phyloP scores from a whole-genome alignment of 305 asterid species.

The Galium porrigens region DNA sequence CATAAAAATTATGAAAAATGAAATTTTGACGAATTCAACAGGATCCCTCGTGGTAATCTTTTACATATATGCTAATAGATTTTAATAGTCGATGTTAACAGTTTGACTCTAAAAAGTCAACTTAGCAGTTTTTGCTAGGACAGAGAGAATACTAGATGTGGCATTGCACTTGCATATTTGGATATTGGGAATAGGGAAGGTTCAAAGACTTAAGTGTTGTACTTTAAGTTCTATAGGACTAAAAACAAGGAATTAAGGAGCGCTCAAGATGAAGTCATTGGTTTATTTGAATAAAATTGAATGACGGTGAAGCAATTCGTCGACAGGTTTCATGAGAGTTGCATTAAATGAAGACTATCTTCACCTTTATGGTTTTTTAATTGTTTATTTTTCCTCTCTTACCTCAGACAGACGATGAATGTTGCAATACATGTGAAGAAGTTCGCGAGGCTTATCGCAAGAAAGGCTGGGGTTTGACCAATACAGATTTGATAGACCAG shows the following conservation, averaged over 20 bases:
- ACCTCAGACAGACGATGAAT: conserved; percentile 78
- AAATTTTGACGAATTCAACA: too few relatives aligned
- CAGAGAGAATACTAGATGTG: neutral
- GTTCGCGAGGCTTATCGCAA: conserved; percentile 90
- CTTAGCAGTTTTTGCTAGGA: too few relatives aligned
- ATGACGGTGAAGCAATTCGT: neutral
- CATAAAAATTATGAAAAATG: too few relatives aligned
- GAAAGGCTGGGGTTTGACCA: conserved; percentile 82
- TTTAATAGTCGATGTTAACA: too few relatives aligned
- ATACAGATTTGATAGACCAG: conserved; percentile 78
- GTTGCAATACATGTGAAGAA: conserved; percentile 95
- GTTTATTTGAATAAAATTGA: neutral
- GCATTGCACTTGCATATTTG: neutral
- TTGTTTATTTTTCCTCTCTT: conserved; percentile 5
- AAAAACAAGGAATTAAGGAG: neutral
- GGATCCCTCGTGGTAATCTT: too few relatives aligned
- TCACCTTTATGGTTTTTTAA: neutral
- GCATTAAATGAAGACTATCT: neutral
- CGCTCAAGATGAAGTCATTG: neutral
- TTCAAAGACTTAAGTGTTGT: neutral
- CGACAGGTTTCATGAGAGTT: neutral
- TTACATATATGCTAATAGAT: too few relatives aligned
- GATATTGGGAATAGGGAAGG: neutral
- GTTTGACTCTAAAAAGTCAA: too few relatives aligned
- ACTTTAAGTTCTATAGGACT: neutral